These are phyloP conservation scores for Blastomyces emzantsi DNA, from an alignment of 2,329 filamentous ascomycete genomes.

Conservation along the genomic window DNA sequence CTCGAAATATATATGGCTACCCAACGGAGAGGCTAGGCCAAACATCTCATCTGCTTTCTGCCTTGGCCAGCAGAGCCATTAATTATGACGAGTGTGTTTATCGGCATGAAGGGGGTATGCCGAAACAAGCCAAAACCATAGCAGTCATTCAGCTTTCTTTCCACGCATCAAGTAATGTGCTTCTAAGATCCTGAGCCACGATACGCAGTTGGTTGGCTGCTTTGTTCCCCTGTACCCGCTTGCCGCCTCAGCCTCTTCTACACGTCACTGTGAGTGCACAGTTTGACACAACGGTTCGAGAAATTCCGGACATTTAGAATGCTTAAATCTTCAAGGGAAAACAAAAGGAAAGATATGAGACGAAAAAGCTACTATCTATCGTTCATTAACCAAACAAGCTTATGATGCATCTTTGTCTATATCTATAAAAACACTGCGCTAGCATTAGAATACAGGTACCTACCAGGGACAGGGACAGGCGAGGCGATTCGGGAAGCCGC, in stretches of 20 bases:
- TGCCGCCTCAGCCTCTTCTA: conserved; percentile 4
- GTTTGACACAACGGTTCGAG: not conserved
- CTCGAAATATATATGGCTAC: not conserved
- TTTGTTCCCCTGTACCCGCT: not conserved
- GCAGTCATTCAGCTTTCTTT: not conserved
- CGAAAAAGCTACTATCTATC: not conserved
- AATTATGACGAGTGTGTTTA: not conserved
- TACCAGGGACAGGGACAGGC: not conserved
- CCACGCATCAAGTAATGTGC: not conserved
- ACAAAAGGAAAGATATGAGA: not conserved
- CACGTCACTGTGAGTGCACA: not conserved
- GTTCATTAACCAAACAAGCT: not conserved
- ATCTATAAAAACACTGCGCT: not conserved
- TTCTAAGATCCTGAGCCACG: not conserved
- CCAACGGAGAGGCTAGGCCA: not conserved
- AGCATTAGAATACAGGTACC: not conserved
- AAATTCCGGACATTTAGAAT: not conserved
- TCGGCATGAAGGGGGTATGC: not conserved
- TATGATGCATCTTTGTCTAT: not conserved
- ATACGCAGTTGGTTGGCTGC: not conserved
- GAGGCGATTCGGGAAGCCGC: not conserved
- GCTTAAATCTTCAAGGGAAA: not conserved
- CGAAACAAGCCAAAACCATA: not conserved
- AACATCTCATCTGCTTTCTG: not conserved
- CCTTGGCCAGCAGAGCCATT: not conserved